Evolutionary conservation across 2,329 filamentous ascomycete genomes (phyloP), one percentile per base, ranked within the genome.

Genomic region (Fusarium setosum): DNA sequence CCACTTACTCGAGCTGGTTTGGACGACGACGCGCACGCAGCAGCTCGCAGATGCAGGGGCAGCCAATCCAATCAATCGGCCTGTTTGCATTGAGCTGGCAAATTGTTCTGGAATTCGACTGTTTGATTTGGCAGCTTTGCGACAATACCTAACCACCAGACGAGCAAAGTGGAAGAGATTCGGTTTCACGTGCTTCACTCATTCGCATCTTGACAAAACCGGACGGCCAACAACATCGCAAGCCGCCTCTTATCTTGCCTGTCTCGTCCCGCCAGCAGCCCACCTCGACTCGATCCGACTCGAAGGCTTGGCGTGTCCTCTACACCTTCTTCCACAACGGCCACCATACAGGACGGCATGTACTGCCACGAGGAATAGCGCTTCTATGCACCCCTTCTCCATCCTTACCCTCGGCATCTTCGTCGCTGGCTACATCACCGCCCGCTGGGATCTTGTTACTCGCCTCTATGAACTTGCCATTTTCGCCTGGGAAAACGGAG

Each of bases 401-500:
- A 85, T 95, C 79, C 88, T 97, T 80, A 97, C 94, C 75, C 90
- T 97, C 83, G 94, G 92, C 83, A 97, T 99, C 84, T 99, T 99
- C 85, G 92, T 98, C 86, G 95, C 96, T 83, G 96, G 96, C 81
- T 99, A 99, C 86, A 98, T 95, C 80, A 99, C 96, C 82, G 96
- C 96, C 77, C 92, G 96, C 85, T 99, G 96, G 94, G 96, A 98
- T 82, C 90, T 99, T 66, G 94, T 97, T 71, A 97, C 95, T 73
- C 91, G 94, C 74, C 87, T 98, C 74, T 97, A 97, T 90, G 95
- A 99, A 82, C 89, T 99, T 74, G 92, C 93, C 71, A 92, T 97
- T 69, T 99, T 98, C 79, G 96, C 96, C 71, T 97, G 94, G 94
- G 92, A 98, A 80, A 93, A 98, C 92, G 94, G 95, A 77, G 96